Evolutionary conservation across 371 early-diverging fungal genomes (phyloP).

Genomic region (Mortierella sp.): DNA sequence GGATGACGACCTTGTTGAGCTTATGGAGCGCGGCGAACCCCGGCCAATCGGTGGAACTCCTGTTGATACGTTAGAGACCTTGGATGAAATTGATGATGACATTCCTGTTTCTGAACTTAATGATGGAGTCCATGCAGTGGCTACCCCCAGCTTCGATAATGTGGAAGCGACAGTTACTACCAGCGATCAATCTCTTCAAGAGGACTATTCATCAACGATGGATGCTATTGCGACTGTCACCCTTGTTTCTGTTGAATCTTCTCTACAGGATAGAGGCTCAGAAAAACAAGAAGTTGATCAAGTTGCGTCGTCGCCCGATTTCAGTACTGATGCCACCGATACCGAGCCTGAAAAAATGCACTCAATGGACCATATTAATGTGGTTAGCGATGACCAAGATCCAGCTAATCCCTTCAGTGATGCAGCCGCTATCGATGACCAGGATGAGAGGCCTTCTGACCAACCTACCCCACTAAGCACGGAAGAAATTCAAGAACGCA

Average conservation of each 20-base stretch:
- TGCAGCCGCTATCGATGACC: conserved; percentile 37
- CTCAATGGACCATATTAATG: background rate
- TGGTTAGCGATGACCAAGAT: conserved; percentile 25
- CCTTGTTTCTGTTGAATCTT: background rate
- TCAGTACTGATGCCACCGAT: background rate
- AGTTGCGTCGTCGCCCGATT: background rate
- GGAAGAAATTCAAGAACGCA: background rate
- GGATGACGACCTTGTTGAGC: conserved; percentile 41
- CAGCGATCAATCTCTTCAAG: background rate
- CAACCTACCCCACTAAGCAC: background rate
- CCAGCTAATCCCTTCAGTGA: conserved; percentile 49
- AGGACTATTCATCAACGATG: background rate
- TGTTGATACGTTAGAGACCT: background rate
- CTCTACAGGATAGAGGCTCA: background rate
- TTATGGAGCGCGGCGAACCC: conserved; percentile 51
- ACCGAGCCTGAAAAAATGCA: background rate
- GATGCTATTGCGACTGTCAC: background rate
- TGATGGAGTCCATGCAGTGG: background rate
- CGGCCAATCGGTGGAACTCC: conserved; percentile 1
- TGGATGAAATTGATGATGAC: background rate
- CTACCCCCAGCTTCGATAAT: background rate
- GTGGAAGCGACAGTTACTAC: no score
- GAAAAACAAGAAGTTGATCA: background rate
- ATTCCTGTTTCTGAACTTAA: background rate
- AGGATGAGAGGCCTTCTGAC: background rate